Evolutionary conservation across 73 alveolate species (phyloP), one percentile per base, ranked within the genome.

Genomic region (Paraurostyla sp.): DNA sequence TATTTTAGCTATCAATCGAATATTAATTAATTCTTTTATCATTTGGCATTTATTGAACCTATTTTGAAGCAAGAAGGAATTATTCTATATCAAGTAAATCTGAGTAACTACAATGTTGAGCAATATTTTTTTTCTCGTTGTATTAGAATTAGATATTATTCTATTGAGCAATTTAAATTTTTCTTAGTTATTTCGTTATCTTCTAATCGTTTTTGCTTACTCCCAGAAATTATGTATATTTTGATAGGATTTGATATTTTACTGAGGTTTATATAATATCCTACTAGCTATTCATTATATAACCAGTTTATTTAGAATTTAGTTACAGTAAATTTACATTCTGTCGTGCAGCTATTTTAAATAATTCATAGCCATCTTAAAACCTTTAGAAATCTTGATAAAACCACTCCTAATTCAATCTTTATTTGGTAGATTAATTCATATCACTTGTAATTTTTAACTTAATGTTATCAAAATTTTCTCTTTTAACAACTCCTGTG

Each of bases 301-400:
- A 35, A 52, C 4, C 9, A 20, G 13, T 13, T 6, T 20, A 6
- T n/a, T 52, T 6, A 6, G 13, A 25, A 13, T 9, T 35, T 18
- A 18, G 38, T 52, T 52, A 35, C 13, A 52, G 30, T 60, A 29
- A 7, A 30, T 60, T 60, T 3, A 60, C 32, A 13, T 11, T 33
- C 50, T 29, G 22, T 30, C 78, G 9, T 30, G 78, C 78, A 13
- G 78, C 78, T 29, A 60, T 60, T 60, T 60, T 60, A 29, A 60
- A 60, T 9, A 60, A 27, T 23, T 60, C 78, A 29, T 60, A 45
- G 6, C 78, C 78, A 13, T 60, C 9, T 3, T 60, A 3, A 16
- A 60, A 32, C 32, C 9, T 3, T 25, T 25, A 29, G 32, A 60
- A 60, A 32, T 60, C 78, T 9, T 60, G 25, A 6, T n/a, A 27